phyloP scores from a whole-genome alignment of 148 eudicot genomes.

The Amaranthus palmeri region DNA sequence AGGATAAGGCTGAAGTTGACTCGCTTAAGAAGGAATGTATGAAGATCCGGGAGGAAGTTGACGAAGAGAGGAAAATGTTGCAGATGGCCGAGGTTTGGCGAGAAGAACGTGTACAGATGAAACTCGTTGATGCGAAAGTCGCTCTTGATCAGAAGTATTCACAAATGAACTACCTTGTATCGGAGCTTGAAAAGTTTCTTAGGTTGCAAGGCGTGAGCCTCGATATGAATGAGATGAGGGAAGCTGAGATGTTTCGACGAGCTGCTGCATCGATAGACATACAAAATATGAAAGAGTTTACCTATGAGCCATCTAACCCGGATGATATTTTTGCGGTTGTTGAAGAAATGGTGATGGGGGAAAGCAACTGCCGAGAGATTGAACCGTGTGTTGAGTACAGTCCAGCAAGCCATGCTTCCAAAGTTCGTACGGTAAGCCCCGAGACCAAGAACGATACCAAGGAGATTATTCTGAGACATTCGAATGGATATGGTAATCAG shows the following conservation, averaged over 20 bases:
- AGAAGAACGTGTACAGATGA: conserved; percentile 96
- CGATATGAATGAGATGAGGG: conserved; percentile 37
- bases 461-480: conserved; percentile 35
- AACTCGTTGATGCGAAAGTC: conserved; percentile 85
- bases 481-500: conserved; percentile 35
- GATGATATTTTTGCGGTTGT: conserved; percentile 70
- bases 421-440: conserved; percentile 37
- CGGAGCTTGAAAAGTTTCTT: conserved; percentile 48
- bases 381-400: conserved; percentile 48
- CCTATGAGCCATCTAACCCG: conserved; percentile 66
- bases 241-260: conserved; percentile 52
- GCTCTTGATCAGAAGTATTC: conserved; percentile 71
- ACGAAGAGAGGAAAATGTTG: conserved; percentile 90
- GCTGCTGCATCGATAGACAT: conserved; percentile 50
- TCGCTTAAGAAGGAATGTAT: conserved; percentile 65
- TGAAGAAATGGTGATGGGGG: conserved; percentile 65
- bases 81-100: conserved; percentile 99
- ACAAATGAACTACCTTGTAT: conserved; percentile 56
- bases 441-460: conserved; percentile 33
- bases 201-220: conserved; percentile 31
- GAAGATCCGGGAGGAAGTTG: conserved; percentile 75
- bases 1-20: conserved; percentile 88
- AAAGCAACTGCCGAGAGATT: conserved; percentile 46
- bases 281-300: conserved; percentile 60
- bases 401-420: conserved; percentile 56